Evolutionary conservation across 2,329 filamentous ascomycete genomes (phyloP), one percentile per base, ranked within the genome.

Genomic region (Neophaeococcomyces mojaviensis): DNA sequence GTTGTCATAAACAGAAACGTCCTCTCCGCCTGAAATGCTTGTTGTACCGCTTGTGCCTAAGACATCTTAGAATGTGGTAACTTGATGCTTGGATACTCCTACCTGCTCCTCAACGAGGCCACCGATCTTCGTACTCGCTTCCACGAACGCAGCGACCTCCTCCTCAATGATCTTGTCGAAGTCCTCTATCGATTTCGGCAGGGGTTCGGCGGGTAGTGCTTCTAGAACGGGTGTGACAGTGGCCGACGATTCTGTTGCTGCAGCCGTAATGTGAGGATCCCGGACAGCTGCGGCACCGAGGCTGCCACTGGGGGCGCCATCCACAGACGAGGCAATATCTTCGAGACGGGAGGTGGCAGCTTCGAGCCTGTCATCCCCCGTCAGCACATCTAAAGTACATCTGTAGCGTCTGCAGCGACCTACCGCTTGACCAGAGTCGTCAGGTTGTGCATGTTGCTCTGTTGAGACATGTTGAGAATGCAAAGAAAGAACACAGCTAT

Each of bases 381-480:
- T 55, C 44, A 55, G 53, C 38, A 48, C n/a, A 6, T 20, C 60
- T 64, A 19, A 24, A 41, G 30, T 51, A 30, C 50, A 50, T 56
- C 18, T 26, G 39, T 30, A 19, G 34, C 31, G 31, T 22, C 42
- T 36, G 48, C 55, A 59, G 35, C 15, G n/a, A 28, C 31, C 37
- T 78, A 97, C 92, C 92, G 82, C 78, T 98, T 98, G 73, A 98
- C 96, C 61, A 98, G 79, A 45, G 92, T 98, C 30, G 88, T 94
- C 53, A 98, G 73, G 65, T 95, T 97, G 70, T 97, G 83, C 88
- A 97, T 96, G 61, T 88, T 86, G 12, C 41, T 44, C 31, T 42
- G 49, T 26, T 41, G 40, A 8, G 55, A 47, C 55, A 57, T 57
- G 12, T n/a, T 39, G 33, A 28, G 28, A 4, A 24, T 3, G 16